These are phyloP conservation scores for Saturnispora ahearnii DNA, from an alignment of 805 yeast species.

Conservation along the genomic window DNA sequence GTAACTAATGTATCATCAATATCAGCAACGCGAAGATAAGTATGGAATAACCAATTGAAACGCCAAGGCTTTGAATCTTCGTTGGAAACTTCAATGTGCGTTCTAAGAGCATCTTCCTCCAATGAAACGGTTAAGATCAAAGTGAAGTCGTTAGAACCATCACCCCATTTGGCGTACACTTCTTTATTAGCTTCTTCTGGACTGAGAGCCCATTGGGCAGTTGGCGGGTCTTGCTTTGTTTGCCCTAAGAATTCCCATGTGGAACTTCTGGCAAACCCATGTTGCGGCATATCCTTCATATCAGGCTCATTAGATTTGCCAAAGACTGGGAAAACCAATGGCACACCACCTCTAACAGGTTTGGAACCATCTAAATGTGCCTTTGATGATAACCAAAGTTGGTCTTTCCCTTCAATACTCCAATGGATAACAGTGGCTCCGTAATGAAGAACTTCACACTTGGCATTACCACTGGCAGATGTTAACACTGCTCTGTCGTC, in stretches of 20 bases:
- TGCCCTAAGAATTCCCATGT: conserved; percentile 94
- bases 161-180: conserved; percentile 46
- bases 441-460: conserved; percentile 62
- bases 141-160: conserved; percentile 59
- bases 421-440: conserved; percentile 90
- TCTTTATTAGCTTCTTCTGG: conserved; percentile 73
- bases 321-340: conserved; percentile 88
- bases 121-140: conserved; percentile 62
- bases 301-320: conserved; percentile 62
- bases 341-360: conserved; percentile 97
- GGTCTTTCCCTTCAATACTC: conserved; percentile 64
- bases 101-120: conserved; percentile 47
- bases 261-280: conserved; percentile 89
- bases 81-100: conserved; percentile 70
- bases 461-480: conserved; percentile 39
- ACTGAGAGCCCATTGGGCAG: conserved; percentile 84
- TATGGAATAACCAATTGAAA: conserved; percentile 93
- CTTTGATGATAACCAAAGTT: conserved; percentile 69
- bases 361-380: conserved; percentile 86
- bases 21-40: conserved; percentile 69
- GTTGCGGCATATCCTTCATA: conserved; percentile 75
- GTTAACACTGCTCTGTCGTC: conserved; percentile 49
- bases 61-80: conserved; percentile 57
- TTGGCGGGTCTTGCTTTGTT: conserved; percentile 55
- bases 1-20: conserved; percentile 69